Evolutionary conservation across 495 filamentous ascomycete species (phyloP).

Genomic region (Podospora didyma): DNA sequence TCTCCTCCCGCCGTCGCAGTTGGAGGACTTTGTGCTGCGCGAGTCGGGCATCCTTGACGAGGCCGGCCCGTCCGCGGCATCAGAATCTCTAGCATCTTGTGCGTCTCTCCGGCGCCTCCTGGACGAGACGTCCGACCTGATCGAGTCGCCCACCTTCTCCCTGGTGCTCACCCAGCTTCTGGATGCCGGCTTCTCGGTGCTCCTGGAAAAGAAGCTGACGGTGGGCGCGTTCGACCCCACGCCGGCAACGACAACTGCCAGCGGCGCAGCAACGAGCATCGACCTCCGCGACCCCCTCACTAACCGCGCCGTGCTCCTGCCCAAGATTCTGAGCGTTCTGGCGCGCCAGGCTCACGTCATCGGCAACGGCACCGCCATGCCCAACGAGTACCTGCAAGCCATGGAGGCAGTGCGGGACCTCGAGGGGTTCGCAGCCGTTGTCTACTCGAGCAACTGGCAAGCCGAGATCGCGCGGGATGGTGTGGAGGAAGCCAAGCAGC

Average conservation of each 20-base stretch:
- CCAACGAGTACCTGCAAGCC: slow-evolving; percentile 82
- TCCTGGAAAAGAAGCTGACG: slow-evolving; percentile 75
- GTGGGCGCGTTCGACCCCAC: slow-evolving; percentile 70
- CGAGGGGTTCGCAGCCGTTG: slow-evolving; percentile 90
- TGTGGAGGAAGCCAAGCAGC: slow-evolving; percentile 14
- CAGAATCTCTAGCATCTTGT: slow-evolving; percentile 28
- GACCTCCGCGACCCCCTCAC: slow-evolving; percentile 33
- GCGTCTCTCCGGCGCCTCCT: slow-evolving; percentile 76
- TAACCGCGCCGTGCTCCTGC: slow-evolving; percentile 70
- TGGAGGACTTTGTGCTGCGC: slow-evolving; percentile 76
- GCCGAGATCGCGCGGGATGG: slow-evolving; percentile 59
- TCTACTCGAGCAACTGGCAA: slow-evolving; percentile 86
- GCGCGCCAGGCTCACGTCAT: slow-evolving; percentile 86
- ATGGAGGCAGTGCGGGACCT: slow-evolving; percentile 82
- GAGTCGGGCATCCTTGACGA: slow-evolving; percentile 74
- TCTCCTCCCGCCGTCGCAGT: slow-evolving; percentile 71
- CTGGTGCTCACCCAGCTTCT: slow-evolving; percentile 80
- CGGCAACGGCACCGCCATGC: slow-evolving; percentile 73
- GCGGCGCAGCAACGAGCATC: slow-evolving; percentile 38
- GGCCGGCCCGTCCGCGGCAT: slow-evolving; percentile 18
- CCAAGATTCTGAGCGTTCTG: slow-evolving; percentile 81
- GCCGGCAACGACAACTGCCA: slow-evolving; percentile 1
- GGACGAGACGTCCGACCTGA: slow-evolving; percentile 91
- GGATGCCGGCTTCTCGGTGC: slow-evolving; percentile 76
- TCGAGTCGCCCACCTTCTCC: slow-evolving; percentile 87